Conservation (phyloP, 495 filamentous ascomycete genomes). For the Amorphotheca resinae region DNA sequence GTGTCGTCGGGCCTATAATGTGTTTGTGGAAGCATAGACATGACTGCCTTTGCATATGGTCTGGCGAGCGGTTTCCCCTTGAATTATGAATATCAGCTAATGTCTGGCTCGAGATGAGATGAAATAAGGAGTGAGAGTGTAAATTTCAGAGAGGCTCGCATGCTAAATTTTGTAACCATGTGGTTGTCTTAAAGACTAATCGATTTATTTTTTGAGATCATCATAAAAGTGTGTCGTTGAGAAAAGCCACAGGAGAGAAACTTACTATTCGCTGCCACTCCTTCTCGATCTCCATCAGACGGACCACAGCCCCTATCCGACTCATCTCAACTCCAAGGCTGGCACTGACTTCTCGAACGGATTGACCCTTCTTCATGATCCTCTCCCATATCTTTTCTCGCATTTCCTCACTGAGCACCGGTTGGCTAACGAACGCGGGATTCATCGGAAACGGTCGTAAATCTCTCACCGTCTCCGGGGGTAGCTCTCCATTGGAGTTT, state of each 20-base stretch:
- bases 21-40: conserved; percentile 61
- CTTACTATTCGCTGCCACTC: conserved; percentile 58
- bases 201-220: conserved; percentile 55
- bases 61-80: conserved; percentile 68
- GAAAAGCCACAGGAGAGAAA: conserved; percentile 17
- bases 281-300: conserved; percentile 80
- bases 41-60: conserved; percentile 63
- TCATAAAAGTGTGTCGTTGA: conserved; percentile 24
- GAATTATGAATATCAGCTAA: conserved; percentile 10
- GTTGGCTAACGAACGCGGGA: conserved; percentile 51
- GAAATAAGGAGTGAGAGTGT: conserved; percentile 3
- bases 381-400: conserved; percentile 61
- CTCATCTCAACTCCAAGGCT: conserved; percentile 69
- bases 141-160: conserved; percentile 35
- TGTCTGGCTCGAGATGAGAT: conserved; percentile 2
- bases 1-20: conserved; percentile 16
- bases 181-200: conserved; percentile 99
- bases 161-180: conserved; percentile 59
- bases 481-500: conserved; percentile 5
- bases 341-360: conserved; percentile 67
- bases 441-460: conserved; percentile 63
- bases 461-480: conserved; percentile 10
- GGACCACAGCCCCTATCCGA: conserved; percentile 76
- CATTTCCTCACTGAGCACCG: conserved; percentile 64
- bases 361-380: conserved; percentile 50